Conservation (phyloP, 2,329 filamentous ascomycete species). For the Dactylonectria macrodidyma region DNA sequence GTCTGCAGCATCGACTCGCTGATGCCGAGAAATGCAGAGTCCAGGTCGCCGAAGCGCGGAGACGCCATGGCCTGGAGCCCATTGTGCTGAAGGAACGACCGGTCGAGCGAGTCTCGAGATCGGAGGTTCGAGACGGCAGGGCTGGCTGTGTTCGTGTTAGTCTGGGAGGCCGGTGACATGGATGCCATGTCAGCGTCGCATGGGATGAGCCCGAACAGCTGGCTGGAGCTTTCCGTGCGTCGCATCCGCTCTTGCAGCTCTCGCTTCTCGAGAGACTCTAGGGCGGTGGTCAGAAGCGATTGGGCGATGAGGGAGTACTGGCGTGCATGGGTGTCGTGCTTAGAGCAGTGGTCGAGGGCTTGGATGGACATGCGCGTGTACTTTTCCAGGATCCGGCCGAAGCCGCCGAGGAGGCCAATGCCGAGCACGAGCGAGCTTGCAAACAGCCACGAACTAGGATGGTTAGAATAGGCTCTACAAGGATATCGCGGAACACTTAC, state of each 20-base stretch:
- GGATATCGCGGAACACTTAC: constrained; percentile 54
- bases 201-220: constrained; percentile 66
- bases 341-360: constrained; percentile 65
- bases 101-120: constrained; percentile 46
- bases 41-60: constrained; percentile 53
- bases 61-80: constrained; percentile 47
- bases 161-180: constrained; percentile 25
- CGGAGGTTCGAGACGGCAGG: constrained; percentile 34
- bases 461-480: constrained; percentile 4
- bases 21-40: constrained; percentile 57
- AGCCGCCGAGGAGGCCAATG: constrained; percentile 65
- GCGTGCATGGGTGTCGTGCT: constrained; percentile 64
- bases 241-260: constrained; percentile 63
- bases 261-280: constrained; percentile 63
- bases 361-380: constrained; percentile 63
- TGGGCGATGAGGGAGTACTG: constrained; percentile 70
- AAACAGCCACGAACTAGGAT: constrained; percentile 66
- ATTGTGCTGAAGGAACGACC: constrained; percentile 48
- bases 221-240: constrained; percentile 66
- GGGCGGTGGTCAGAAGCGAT: constrained; percentile 62
- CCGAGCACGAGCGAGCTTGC: constrained; percentile 67
- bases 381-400: constrained; percentile 67
- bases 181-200: constrained; percentile 32
- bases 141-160: constrained; percentile 31
- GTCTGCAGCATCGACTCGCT: constrained; percentile 57